Percentiles rank a stretch among this genome's conserved stretches.
Evolutionary conservation across 768 basidiomycete genomes (phyloP).

Genomic region (Rhodotorula sphaerocarpa): DNA sequence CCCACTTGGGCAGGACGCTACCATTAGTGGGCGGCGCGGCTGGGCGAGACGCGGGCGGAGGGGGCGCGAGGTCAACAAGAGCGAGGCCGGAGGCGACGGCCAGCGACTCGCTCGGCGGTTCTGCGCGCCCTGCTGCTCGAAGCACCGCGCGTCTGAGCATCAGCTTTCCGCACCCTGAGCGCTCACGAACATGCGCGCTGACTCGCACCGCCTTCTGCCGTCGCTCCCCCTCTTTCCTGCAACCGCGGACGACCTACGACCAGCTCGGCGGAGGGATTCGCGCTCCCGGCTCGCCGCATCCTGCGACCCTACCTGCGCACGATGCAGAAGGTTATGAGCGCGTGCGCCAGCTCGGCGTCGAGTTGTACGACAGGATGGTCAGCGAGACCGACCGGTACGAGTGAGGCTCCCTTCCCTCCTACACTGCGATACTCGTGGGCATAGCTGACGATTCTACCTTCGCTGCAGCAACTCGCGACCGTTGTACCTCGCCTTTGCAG

Average conservation of each 20-base stretch:
- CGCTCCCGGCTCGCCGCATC: not conserved
- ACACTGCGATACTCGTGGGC: not conserved
- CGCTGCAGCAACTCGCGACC: slow-evolving; percentile 2
- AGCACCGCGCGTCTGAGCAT: too few relatives aligned
- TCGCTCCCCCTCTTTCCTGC: too few relatives aligned
- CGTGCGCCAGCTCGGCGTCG: slow-evolving; percentile 2
- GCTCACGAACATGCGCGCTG: not conserved
- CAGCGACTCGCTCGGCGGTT: not conserved
- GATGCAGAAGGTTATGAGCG: slow-evolving; percentile 13
- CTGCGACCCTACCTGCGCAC: not conserved
- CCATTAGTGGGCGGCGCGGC: not conserved
- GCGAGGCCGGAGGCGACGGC: too few relatives aligned
- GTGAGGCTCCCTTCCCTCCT: not conserved
- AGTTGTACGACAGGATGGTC: slow-evolving; percentile 23
- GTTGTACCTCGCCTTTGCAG: slow-evolving; percentile 22
- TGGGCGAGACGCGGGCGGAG: not conserved
- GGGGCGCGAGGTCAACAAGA: not conserved
- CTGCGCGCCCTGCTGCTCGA: not conserved
- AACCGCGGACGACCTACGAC: too few relatives aligned
- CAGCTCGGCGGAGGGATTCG: not conserved
- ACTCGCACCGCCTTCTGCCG: too few relatives aligned
- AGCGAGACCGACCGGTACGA: not conserved
- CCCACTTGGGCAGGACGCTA: not conserved
- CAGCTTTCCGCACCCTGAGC: not conserved
- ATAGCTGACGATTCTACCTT: not conserved